A percentile compares a stretch with the other conserved stretches of the same genome.
These are phyloP conservation scores for Euphorbia schlechtendalii DNA, from an alignment of 441 rosid species.

Conservation along the genomic window DNA sequence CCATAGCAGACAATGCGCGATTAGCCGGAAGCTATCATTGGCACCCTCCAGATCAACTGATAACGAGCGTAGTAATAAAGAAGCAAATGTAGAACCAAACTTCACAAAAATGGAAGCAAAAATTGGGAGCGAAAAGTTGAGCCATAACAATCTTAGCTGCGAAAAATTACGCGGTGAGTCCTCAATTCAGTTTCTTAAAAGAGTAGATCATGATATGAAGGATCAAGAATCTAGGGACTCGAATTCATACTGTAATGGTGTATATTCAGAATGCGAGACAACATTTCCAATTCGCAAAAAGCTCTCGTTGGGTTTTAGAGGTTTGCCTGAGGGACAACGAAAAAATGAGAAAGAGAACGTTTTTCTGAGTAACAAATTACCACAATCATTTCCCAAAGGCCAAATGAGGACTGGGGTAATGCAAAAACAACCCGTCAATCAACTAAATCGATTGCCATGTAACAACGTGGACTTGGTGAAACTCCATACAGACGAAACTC, in stretches of 20 bases:
- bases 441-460: no score
- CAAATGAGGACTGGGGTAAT: constrained; percentile 16
- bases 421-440: constrained; percentile 21
- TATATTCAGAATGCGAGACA: constrained; percentile 18
- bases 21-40: constrained; percentile 35
- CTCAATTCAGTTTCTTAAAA: constrained; percentile 24
- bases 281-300: constrained; percentile 25
- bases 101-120: constrained; percentile 16
- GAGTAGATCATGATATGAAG: constrained; percentile 19
- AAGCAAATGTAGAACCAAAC: constrained; percentile 17
- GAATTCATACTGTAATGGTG: constrained; percentile 5
- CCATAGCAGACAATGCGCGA: constrained; percentile 21
- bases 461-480: constrained; percentile 3
- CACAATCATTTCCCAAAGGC: constrained; percentile 18
- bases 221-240: constrained; percentile 12
- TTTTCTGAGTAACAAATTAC: constrained; percentile 16
- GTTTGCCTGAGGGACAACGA: constrained; percentile 19
- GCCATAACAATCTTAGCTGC: constrained; percentile 9
- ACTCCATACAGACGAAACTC: constrained; percentile 9
- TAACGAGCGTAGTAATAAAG: constrained; percentile 14
- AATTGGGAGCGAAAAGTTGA: constrained; percentile 26
- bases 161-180: constrained; percentile 20
- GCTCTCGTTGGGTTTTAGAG: constrained; percentile 41
- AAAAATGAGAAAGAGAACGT: constrained; percentile 29
- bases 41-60: constrained; percentile 25